Conservation (phyloP, 768 basidiomycete genomes). For the Mycena vulgaris region DNA sequence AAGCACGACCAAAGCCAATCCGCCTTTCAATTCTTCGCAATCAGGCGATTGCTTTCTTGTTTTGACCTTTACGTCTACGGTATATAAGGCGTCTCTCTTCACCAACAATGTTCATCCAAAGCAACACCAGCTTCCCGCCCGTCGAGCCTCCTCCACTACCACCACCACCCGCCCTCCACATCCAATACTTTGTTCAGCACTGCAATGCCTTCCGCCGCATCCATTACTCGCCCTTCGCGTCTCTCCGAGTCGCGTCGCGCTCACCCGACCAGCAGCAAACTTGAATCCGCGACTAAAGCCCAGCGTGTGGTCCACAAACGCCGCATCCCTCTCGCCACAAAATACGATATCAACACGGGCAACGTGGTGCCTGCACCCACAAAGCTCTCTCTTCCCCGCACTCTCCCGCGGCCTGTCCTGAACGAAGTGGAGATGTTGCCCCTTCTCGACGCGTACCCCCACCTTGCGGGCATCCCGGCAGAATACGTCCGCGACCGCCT, state of each 20-base stretch:
- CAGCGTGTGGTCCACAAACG: slow-evolving; percentile 21
- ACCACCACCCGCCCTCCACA: background rate
- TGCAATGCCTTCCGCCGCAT: slow-evolving; percentile 19
- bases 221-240: slow-evolving; percentile 7
- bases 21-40: background rate
- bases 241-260: slow-evolving; percentile 19
- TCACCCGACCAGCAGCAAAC: slow-evolving; percentile 12
- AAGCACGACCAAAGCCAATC: background rate
- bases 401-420: slow-evolving; percentile 39
- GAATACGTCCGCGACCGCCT: slow-evolving; percentile 41
- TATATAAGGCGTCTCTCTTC: background rate
- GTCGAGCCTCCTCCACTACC: background rate
- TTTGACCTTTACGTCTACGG: background rate
- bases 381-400: slow-evolving; percentile 38
- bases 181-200: background rate
- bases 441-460: slow-evolving; percentile 32
- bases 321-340: slow-evolving; percentile 31
- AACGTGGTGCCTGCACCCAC: slow-evolving; percentile 14
- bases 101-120: background rate
- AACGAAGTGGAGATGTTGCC: slow-evolving; percentile 34
- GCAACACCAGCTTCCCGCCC: background rate
- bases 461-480: slow-evolving; percentile 35
- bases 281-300: slow-evolving; percentile 25
- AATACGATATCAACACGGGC: slow-evolving; percentile 17
- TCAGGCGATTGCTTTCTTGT: background rate